These are phyloP conservation scores for Cystoderma amianthinum DNA, from an alignment of 768 basidiomycete genomes.

Conservation along the genomic window DNA sequence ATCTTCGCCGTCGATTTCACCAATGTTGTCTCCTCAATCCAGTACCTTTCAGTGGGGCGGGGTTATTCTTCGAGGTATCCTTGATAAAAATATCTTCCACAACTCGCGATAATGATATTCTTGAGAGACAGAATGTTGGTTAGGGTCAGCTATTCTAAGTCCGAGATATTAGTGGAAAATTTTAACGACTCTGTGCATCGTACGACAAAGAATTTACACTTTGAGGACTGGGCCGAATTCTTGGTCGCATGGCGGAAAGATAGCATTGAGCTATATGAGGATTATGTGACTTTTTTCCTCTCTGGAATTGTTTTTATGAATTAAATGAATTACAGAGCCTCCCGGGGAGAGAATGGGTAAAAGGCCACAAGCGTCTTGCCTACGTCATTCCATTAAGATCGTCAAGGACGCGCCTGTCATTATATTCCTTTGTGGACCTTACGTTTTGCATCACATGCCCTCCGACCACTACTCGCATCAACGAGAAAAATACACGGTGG, in stretches of 20 bases:
- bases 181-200: slow-evolving; percentile 71
- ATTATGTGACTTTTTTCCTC: slow-evolving; percentile 54
- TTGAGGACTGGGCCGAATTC: slow-evolving; percentile 74
- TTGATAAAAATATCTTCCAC: slow-evolving; percentile 1
- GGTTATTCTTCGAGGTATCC: slow-evolving; percentile 69
- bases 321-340: slow-evolving; percentile 31
- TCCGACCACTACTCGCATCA: slow-evolving; percentile 36
- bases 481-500: slow-evolving; percentile 32
- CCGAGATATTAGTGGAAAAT: slow-evolving; percentile 34
- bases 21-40: slow-evolving; percentile 9
- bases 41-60: slow-evolving; percentile 34
- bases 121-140: slow-evolving; percentile 85
- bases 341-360: slow-evolving; percentile 62
- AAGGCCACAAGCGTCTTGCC: slow-evolving; percentile 70
- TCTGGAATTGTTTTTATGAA: not conserved
- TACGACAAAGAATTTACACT: slow-evolving; percentile 49
- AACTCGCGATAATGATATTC: slow-evolving; percentile 9
- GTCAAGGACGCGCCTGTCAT: slow-evolving; percentile 59
- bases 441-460: slow-evolving; percentile 73
- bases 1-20: slow-evolving; percentile 8
- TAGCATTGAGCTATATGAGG: slow-evolving; percentile 76
- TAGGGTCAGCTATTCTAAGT: slow-evolving; percentile 57
- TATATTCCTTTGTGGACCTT: slow-evolving; percentile 85
- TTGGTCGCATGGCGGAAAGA: slow-evolving; percentile 80
- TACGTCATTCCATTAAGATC: slow-evolving; percentile 70